Percentiles rank a stretch among this genome's conserved stretches.
Conservation (phyloP, 148 eudicot genomes). For the Persicaria tinctoria region DNA sequence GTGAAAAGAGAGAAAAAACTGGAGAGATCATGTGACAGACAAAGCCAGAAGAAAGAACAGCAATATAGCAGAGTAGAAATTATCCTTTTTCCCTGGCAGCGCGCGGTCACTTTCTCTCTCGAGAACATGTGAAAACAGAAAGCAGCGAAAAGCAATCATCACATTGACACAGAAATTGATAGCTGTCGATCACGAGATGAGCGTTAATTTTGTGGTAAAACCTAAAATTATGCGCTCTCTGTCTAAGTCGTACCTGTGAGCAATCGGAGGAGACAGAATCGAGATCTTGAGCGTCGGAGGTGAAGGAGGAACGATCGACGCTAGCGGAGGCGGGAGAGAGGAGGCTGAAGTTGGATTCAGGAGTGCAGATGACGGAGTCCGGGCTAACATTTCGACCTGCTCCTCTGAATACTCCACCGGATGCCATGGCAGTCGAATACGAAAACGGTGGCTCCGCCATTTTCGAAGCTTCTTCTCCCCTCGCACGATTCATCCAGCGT, state of each 20-base stretch:
- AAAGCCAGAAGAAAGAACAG: background rate
- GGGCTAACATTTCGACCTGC: slow-evolving; percentile 48
- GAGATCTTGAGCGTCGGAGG: slow-evolving; percentile 50
- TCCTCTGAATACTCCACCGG: background rate
- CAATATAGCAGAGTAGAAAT: background rate
- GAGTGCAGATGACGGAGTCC: slow-evolving; percentile 51
- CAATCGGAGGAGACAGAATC: slow-evolving; percentile 33
- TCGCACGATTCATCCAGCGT: background rate
- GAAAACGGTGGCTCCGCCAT: background rate
- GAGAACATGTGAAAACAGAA: slow-evolving; percentile 7
- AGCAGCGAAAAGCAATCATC: background rate
- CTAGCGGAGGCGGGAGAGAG: slow-evolving; percentile 70
- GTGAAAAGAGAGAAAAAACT: background rate
- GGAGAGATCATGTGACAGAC: slow-evolving; percentile 9
- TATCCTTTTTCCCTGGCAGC: background rate
- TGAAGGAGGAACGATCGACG: slow-evolving; percentile 59
- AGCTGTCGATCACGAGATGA: slow-evolving; percentile 2
- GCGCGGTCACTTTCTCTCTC: background rate
- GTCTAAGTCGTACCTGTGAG: slow-evolving; percentile 27
- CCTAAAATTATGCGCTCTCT: background rate
- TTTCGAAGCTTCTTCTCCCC: background rate
- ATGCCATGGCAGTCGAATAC: background rate
- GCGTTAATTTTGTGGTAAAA: background rate
- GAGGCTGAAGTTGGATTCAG: slow-evolving; percentile 46
- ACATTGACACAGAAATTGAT: background rate